These are phyloP conservation scores for Flaveria trinervia DNA, from an alignment of 129 eudicot species.

Conservation along the genomic window DNA sequence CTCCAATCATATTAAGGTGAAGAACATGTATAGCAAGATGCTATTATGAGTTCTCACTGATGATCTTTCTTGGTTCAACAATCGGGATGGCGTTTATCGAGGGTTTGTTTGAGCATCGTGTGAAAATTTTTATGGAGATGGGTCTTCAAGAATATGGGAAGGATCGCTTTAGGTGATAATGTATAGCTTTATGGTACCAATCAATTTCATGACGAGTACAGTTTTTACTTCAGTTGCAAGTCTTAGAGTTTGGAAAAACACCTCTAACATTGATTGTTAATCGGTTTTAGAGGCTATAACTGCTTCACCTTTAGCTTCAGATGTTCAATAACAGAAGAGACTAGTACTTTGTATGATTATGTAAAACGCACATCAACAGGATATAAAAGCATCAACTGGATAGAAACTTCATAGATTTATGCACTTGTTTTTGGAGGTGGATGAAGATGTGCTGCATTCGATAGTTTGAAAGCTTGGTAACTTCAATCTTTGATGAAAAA, in stretches of 20 bases:
- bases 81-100: slow-evolving; percentile 88
- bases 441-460: slow-evolving; percentile 10
- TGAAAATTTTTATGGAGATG: slow-evolving; percentile 67
- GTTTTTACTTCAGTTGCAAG: slow-evolving; percentile 95
- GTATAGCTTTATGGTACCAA: slow-evolving; percentile 88
- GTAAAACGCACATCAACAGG: not conserved
- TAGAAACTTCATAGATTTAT: slow-evolving; percentile 5
- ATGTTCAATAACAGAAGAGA: slow-evolving; percentile 28
- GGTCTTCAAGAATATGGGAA: slow-evolving; percentile 98
- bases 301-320: slow-evolving; percentile 36
- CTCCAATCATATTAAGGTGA: too few species aligned
- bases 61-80: slow-evolving; percentile 85
- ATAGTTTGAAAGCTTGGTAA: slow-evolving; percentile 1
- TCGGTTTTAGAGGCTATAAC: slow-evolving; percentile 76
- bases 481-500: slow-evolving; percentile 22
- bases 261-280: slow-evolving; percentile 52
- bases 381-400: not conserved
- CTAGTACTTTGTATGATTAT: slow-evolving; percentile 21
- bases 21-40: too few species aligned
- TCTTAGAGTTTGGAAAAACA: slow-evolving; percentile 74
- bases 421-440: slow-evolving; percentile 7
- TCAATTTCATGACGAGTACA: slow-evolving; percentile 88
- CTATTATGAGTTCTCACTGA: slow-evolving; percentile 35
- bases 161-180: slow-evolving; percentile 89
- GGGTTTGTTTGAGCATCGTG: slow-evolving; percentile 69